Base-by-base conservation (phyloP, 2,329 filamentous ascomycete genomes). In the Beauveria brongniartii region DNA sequence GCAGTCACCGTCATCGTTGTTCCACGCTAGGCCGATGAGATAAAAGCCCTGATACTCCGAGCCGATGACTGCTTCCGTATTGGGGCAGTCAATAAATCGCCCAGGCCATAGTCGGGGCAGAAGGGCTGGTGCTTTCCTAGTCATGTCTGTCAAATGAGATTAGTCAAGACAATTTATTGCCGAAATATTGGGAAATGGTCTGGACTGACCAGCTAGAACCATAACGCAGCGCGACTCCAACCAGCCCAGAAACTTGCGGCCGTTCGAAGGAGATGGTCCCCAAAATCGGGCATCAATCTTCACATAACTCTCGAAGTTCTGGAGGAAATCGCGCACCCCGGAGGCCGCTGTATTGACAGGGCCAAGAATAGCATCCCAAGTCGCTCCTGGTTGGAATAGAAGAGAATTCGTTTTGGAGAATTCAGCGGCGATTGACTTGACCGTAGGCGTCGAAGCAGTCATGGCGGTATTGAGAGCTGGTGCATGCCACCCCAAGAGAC, bases 251-350 rank as follows among this genome's bases (percentile, higher is more conserved):
- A 87, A 78, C 14, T 76, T 73, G 22, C 79, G 80, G 1, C 83
- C 82, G 59, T 80, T 82, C 1, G 77, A 72, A 1, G 78, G 71
- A 2, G 83, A 83, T 7, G 79, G 72, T 1, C 84, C 85, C 86
- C 86, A 89, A 70, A 86, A 89, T 52, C 86, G 83, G 1, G 83
- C 77, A 61, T 86, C 81, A 56, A 89, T 78, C 66, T 81, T 83
- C 61, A 85, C 71, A 66, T 85, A 89, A 57, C 73, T 80, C 59
- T 75, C 78, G 68, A 82, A 83, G 0, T 72, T 67, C 1, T 65
- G 65, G 6, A 88, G 67, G 64, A 89, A 89, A 3, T 80, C 76
- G 1, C 63, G 57, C 5, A 74, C 71, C 12, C 74, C 76, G 6
- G 20, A 10, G 28, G 24, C 2, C 16, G 22, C 12, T 37, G 28